Evolutionary conservation across 805 yeast species (phyloP), one percentile per base, ranked within the genome.

Genomic region (Schwanniomyces yamadae): DNA sequence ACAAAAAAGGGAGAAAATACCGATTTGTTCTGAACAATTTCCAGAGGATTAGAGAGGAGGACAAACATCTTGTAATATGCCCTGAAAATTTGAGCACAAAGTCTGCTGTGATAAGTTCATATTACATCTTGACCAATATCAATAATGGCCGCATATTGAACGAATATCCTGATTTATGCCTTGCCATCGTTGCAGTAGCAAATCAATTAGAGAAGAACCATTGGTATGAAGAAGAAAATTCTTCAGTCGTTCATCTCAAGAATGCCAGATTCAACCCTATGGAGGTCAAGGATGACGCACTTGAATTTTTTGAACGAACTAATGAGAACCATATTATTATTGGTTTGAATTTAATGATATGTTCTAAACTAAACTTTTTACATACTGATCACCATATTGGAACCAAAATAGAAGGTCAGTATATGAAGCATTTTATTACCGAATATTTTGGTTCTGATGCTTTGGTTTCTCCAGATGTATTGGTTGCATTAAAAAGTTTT

Each of bases 341-440:
- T 47, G 80, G 80, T 4, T 52, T 66, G 28, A 57, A 61, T 42
- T 50, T 76, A 12, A 38, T 75, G 40, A 55, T 68, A 20, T 69
- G 75, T 13, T 55, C 77, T 12, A 74, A 73, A 42, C 60, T 75
- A 41, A 73, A 75, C 47, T 76, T 75, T 44, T 59, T 75, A 37
- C 80, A 75, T 41, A 72, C 80, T 1, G 80, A 76, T 48, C 82
- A 76, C 46, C 77, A 70, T 49, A 67, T 72, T 13, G 70, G 76
- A 35, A 71, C 76, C n/a, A 63, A 59, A 34, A 50, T 75, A 14
- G 78, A 74, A 37, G 78, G 79, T 0, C 41, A 48, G 26, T 69
- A 62, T 42, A 53, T 76, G 57, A 58, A 62, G 23, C 54, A 59
- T 31, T 60, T 61, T 21, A 63, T 74, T 28, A 44, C 44, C 14